Evolutionary conservation across 805 yeast genomes (phyloP).

Genomic region (Lachancea dasiensis): DNA sequence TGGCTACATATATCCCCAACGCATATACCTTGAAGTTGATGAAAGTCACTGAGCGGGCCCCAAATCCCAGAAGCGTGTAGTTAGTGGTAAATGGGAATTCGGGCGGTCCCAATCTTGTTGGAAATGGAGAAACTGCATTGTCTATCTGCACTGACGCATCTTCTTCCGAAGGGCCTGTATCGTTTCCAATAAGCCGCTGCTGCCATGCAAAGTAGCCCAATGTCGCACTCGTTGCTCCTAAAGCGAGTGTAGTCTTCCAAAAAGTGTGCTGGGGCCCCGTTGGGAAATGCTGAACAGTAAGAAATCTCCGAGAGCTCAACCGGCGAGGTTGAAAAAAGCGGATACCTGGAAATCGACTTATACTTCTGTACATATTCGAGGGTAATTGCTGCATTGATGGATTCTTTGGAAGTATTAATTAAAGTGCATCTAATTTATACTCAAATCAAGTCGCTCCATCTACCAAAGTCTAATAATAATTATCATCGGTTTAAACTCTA

Average conservation of each 20-base stretch:
- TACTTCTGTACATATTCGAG: background rate
- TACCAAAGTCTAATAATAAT: no score
- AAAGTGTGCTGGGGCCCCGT: background rate
- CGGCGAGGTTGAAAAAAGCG: no score
- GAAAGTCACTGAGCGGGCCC: slow-evolving; percentile 80
- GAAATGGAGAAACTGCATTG: slow-evolving; percentile 45
- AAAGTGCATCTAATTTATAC: no score
- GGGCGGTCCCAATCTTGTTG: slow-evolving; percentile 27
- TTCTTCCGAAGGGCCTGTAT: slow-evolving; percentile 13
- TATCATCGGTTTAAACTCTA: no score
- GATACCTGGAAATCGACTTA: background rate
- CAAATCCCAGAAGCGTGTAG: slow-evolving; percentile 66
- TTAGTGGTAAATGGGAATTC: slow-evolving; percentile 28
- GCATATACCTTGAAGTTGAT: slow-evolving; percentile 80
- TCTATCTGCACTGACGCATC: slow-evolving; percentile 40
- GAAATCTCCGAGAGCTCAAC: no score
- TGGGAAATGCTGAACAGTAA: no score
- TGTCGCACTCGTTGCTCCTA: background rate
- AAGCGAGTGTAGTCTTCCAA: background rate
- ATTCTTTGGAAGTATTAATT: no score
- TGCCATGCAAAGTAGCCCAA: background rate
- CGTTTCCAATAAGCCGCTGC: slow-evolving; percentile 4
- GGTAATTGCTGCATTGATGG: no score
- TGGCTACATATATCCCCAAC: slow-evolving; percentile 71
- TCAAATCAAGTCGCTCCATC: no score